These are phyloP conservation scores for Ceratocystis papillata DNA, from an alignment of 2,329 filamentous ascomycete species.

Conservation along the genomic window DNA sequence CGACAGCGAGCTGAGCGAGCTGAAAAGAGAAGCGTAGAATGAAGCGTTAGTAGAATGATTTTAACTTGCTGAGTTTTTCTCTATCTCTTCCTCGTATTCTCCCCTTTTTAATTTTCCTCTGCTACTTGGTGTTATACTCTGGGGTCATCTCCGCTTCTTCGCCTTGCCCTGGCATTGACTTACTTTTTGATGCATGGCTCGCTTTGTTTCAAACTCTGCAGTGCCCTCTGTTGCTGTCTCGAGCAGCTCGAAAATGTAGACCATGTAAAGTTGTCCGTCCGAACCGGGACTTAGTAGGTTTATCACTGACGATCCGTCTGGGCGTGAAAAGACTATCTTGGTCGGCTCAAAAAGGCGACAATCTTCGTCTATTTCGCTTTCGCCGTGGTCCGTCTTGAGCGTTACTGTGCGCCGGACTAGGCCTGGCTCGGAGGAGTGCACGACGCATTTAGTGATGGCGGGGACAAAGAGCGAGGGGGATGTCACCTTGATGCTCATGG, in stretches of 20 bases:
- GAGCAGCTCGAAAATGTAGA: slow-evolving; percentile 31
- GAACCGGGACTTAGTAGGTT: slow-evolving; percentile 30
- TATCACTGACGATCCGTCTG: slow-evolving; percentile 30
- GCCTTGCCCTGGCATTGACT: slow-evolving; percentile 17
- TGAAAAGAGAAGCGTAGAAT: neutral
- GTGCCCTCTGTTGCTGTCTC: slow-evolving; percentile 26
- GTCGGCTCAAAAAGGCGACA: slow-evolving; percentile 30
- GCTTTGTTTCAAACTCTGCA: slow-evolving; percentile 25
- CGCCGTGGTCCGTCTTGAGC: slow-evolving; percentile 24
- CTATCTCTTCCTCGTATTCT: neutral
- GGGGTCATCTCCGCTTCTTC: neutral
- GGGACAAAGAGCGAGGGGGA: slow-evolving; percentile 29
- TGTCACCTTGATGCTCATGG: slow-evolving; percentile 29
- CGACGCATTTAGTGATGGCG: slow-evolving; percentile 25
- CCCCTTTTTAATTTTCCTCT: neutral
- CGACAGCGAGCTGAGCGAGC: neutral
- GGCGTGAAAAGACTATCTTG: slow-evolving; percentile 30
- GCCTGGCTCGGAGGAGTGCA: slow-evolving; percentile 19
- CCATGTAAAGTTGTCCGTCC: slow-evolving; percentile 29
- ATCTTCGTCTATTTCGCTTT: slow-evolving; percentile 27
- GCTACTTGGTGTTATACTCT: neutral
- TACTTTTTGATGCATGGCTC: slow-evolving; percentile 27
- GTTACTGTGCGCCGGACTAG: slow-evolving; percentile 27
- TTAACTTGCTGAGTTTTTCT: neutral
- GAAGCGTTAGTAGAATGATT: neutral